Evolutionary conservation across 2,329 filamentous ascomycete species (phyloP).

Genomic region (Fusarium sp.): DNA sequence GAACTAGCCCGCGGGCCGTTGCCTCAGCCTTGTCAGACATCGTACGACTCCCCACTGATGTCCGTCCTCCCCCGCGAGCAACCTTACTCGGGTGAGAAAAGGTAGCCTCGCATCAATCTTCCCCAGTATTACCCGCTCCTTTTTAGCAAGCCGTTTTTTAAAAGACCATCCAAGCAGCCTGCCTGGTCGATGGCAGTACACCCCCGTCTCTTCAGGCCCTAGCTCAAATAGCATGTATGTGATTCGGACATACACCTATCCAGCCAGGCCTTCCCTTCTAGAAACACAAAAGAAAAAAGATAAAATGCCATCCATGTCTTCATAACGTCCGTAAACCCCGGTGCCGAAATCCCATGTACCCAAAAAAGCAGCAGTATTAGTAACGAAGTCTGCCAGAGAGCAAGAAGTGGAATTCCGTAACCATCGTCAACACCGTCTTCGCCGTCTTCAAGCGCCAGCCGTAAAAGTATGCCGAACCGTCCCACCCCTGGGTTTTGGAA

Average conservation of each 20-base stretch:
- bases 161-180: slow-evolving; percentile 36
- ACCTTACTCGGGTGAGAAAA: slow-evolving; percentile 38
- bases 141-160: slow-evolving; percentile 32
- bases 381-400: slow-evolving; percentile 45
- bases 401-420: slow-evolving; percentile 49
- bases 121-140: slow-evolving; percentile 50
- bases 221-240: slow-evolving; percentile 21
- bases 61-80: slow-evolving; percentile 40
- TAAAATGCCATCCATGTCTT: slow-evolving; percentile 51
- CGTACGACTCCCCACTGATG: slow-evolving; percentile 49
- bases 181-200: slow-evolving; percentile 39
- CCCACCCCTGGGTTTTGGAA: slow-evolving; percentile 41
- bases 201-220: slow-evolving; percentile 38
- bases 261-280: slow-evolving; percentile 29
- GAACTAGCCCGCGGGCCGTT: slow-evolving; percentile 44
- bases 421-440: slow-evolving; percentile 51
- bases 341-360: slow-evolving; percentile 47
- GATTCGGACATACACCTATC: slow-evolving; percentile 21
- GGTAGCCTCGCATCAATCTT: slow-evolving; percentile 49
- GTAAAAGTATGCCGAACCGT: slow-evolving; percentile 46
- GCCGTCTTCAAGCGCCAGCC: slow-evolving; percentile 48
- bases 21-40: slow-evolving; percentile 49
- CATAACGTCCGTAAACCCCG: slow-evolving; percentile 50
- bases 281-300: slow-evolving; percentile 36
- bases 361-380: slow-evolving; percentile 46